A percentile compares a stretch with the other conserved stretches of the same genome.
Conservation (phyloP, 192 early-diverging fungal genomes). For the Spizellomyces sp. region DNA sequence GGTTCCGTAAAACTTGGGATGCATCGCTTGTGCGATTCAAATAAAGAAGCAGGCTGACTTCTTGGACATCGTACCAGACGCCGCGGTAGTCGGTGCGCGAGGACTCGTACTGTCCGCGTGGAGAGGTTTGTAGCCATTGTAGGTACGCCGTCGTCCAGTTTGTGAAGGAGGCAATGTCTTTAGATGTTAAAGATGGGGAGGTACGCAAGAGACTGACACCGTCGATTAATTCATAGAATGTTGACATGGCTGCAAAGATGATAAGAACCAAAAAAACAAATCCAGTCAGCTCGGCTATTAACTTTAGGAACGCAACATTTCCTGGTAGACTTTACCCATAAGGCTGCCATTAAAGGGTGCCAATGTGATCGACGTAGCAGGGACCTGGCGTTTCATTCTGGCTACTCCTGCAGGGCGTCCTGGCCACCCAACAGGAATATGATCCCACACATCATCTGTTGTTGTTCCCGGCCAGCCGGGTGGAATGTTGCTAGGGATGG, state of each 20-base stretch:
- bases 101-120: constrained; percentile 16
- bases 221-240: constrained; percentile 24
- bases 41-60: constrained; percentile 46
- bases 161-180: constrained; percentile 1
- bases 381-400: background rate
- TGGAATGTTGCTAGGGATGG: background rate
- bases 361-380: background rate
- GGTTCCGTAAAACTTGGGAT: constrained; percentile 12
- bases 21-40: constrained; percentile 38
- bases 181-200: background rate
- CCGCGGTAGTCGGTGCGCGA: constrained; percentile 55
- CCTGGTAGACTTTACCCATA: background rate
- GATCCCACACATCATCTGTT: constrained; percentile 4
- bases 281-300: too few relatives aligned
- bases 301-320: background rate
- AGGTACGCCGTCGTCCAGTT: constrained; percentile 20
- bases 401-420: background rate
- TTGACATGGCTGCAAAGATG: background rate
- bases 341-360: background rate
- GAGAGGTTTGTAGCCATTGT: constrained; percentile 27
- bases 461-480: background rate
- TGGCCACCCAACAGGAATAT: constrained; percentile 1
- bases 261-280: too few relatives aligned
- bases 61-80: constrained; percentile 60
- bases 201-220: constrained; percentile 8